Base-by-base conservation (phyloP, 148 eudicot genomes). In the Limonium bicolor region DNA sequence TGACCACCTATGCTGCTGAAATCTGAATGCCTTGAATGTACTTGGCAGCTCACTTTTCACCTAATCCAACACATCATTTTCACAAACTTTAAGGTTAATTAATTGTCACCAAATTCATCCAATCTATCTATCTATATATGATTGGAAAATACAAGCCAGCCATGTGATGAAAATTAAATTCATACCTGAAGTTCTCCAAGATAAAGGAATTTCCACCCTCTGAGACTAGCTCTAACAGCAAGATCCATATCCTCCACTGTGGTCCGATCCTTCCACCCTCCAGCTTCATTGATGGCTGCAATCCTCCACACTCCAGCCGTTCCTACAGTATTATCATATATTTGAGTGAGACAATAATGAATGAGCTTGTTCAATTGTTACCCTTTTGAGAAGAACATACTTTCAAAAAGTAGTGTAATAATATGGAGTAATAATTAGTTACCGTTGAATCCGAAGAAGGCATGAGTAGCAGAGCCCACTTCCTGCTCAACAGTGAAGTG, bases 231-330 rank as follows among this genome's bases (percentile, higher is more conserved):
- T 30, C 96, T 56, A 34, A 87, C 94, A 6, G 96, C 96, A 36
- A 87, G 82, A 61, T 87, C 96, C 96, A 87, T 87, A 51, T 87
- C 96, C 61, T 87, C 94, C 0, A 87, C 96, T 0, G 96, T 87
- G 13, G 96, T 87, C 31, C 96, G 45, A 53, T 87, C 96, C 42
- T 87, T 87, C 96, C 96, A 87, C 13, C 96, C 96, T 11, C 96
- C 96, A 1, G 96, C 96, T 51, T 87, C 96, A 38, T 79, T 74
- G 16, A 87, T 87, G 27, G 96, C 94, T 12, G 64, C 86, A 35
- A 87, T 82, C 48, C 96, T 82, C 96, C 96, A 87, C n/a, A 87
- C 71, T 14, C 96, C 96, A 20, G 90, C 94, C 3, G 96, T 87
- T 1, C 96, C 96, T 87, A 42, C 41, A 55, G 16, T 24, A n/a